A percentile compares a stretch with the other conserved stretches of the same genome.
These are phyloP conservation scores for Xylaria sp. DNA, from an alignment of 2,329 filamentous ascomycete species.

Conservation along the genomic window DNA sequence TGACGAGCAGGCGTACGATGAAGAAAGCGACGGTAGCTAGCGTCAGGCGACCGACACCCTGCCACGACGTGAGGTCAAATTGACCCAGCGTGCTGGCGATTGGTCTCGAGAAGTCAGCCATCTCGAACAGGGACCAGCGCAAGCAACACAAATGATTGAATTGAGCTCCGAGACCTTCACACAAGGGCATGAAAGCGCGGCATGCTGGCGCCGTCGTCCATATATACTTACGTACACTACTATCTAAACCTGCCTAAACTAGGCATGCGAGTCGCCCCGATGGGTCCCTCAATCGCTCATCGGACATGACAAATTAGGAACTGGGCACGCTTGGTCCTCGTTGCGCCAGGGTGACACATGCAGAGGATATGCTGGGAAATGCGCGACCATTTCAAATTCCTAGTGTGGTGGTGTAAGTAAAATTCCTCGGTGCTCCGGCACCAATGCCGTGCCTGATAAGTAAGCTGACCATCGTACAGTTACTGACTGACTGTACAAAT, in stretches of 20 bases:
- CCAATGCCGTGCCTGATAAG: neutral
- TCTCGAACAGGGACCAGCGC: neutral
- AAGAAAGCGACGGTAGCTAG: conserved; percentile 12
- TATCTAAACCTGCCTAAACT: neutral
- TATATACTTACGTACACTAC: conserved; percentile 22
- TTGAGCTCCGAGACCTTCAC: conserved; percentile 6
- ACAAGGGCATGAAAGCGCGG: neutral
- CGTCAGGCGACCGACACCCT: conserved; percentile 14
- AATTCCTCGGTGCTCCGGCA: neutral
- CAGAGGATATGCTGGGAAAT: neutral
- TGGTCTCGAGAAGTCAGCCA: conserved; percentile 19
- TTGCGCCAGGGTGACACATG: conserved; percentile 5
- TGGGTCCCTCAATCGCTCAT: conserved; percentile 3
- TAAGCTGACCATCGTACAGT: conserved; percentile 6
- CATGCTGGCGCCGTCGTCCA: neutral
- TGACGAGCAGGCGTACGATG: conserved; percentile 17
- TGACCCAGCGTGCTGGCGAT: conserved; percentile 14
- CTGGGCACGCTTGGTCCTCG: neutral
- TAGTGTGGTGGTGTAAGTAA: too few relatives aligned
- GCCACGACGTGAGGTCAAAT: conserved; percentile 20
- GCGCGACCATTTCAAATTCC: neutral
- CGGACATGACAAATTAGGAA: conserved; percentile 22
- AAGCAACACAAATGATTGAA: neutral
- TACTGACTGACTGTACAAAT: neutral
- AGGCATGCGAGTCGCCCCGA: neutral